Percentiles rank a stretch among this genome's conserved stretches.
Conservation (phyloP, 306 rosid species). For the Glycine latifolia region DNA sequence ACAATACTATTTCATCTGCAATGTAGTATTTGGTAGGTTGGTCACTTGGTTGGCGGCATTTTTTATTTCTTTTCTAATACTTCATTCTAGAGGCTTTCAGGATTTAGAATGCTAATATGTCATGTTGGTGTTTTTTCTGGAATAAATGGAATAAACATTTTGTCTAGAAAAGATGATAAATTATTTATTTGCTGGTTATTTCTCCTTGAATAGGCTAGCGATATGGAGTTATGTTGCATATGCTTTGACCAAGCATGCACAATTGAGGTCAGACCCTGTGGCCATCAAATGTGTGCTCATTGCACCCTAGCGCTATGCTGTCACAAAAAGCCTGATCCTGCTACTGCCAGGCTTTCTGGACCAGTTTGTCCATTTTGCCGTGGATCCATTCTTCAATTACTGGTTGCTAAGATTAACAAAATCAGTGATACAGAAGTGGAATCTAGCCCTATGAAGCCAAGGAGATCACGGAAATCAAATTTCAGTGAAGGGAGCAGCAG, state of each 20-base stretch:
- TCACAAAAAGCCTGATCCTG: constrained; percentile 79
- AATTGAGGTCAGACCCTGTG: constrained; percentile 83
- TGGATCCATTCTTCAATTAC: constrained; percentile 68
- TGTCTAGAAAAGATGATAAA: neutral
- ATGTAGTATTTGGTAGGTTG: neutral
- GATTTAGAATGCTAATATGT: neutral
- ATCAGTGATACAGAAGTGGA: constrained; percentile 63
- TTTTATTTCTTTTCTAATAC: neutral
- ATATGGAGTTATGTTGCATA: constrained; percentile 81
- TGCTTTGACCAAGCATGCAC: constrained; percentile 93
- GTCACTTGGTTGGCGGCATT: neutral
- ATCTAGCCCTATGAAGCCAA: constrained; percentile 70
- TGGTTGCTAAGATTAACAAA: constrained; percentile 61
- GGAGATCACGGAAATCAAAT: constrained; percentile 81
- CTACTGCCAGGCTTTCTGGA: constrained; percentile 53
- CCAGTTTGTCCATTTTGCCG: constrained; percentile 91
- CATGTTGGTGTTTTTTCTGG: neutral
- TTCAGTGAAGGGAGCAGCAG: constrained; percentile 92
- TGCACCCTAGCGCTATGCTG: constrained; percentile 93
- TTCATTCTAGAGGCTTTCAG: neutral
- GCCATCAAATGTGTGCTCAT: constrained; percentile 95
- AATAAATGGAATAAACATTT: neutral
- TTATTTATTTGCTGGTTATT: constrained; percentile 42
- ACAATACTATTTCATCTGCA: neutral
- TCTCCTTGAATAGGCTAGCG: constrained; percentile 61